A percentile compares a stretch with the other conserved stretches of the same genome.
Evolutionary conservation across 768 basidiomycete species (phyloP).

Genomic region (Polyporus arcularius): DNA sequence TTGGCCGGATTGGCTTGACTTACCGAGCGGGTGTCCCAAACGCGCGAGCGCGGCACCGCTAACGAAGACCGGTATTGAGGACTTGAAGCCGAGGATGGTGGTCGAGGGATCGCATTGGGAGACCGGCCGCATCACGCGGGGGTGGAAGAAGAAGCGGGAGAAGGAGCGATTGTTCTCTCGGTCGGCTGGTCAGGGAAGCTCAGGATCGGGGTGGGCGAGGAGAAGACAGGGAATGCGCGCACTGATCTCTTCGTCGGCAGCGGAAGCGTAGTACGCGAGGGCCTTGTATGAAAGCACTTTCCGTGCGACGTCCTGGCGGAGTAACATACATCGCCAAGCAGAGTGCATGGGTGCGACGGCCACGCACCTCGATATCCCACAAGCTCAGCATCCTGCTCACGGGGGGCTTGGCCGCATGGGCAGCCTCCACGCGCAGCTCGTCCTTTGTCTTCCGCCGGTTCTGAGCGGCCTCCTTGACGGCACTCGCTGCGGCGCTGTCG

Average conservation of each 20-base stretch:
- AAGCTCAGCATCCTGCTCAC: conserved; percentile 72
- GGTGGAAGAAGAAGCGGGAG: conserved; percentile 81
- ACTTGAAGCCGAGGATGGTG: conserved; percentile 68
- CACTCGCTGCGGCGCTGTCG: conserved; percentile 43
- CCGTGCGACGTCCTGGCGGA: conserved; percentile 63
- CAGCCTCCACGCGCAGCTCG: conserved; percentile 66
- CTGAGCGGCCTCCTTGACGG: conserved; percentile 59
- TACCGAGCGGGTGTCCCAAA: conserved; percentile 82
- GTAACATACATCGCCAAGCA: not conserved
- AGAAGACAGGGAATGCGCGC: conserved; percentile 28
- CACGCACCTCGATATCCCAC: conserved; percentile 76
- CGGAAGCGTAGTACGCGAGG: conserved; percentile 82
- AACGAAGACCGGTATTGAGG: conserved; percentile 80
- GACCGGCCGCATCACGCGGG: conserved; percentile 75
- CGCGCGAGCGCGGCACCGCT: conserved; percentile 83
- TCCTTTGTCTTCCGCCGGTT: conserved; percentile 58
- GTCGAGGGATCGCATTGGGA: conserved; percentile 69
- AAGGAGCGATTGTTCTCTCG: conserved; percentile 80
- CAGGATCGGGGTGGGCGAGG: not conserved
- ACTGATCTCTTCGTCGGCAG: conserved; percentile 85
- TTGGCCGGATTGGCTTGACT: not conserved
- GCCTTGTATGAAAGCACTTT: conserved; percentile 74
- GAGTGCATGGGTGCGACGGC: not conserved
- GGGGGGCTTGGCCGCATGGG: conserved; percentile 60
- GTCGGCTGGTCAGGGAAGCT: conserved; percentile 44